These are phyloP conservation scores for Castanea crenata DNA, from an alignment of 306 rosid genomes.

Conservation along the genomic window DNA sequence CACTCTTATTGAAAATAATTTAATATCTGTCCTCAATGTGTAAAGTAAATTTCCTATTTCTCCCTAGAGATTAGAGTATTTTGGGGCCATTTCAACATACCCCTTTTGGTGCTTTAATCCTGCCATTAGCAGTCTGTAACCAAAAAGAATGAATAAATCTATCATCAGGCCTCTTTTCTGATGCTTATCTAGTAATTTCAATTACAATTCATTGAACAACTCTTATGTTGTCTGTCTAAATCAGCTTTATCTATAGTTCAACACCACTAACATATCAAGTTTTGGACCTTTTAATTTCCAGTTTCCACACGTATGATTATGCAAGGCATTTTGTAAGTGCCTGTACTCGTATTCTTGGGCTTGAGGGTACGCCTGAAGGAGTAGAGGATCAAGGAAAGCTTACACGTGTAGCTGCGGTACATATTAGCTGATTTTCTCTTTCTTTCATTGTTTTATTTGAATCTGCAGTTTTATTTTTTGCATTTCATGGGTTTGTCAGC, in stretches of 20 bases:
- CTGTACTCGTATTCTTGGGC: constrained; percentile 93
- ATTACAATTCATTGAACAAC: constrained; percentile 2
- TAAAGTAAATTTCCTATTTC: background rate
- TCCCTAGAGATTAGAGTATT: background rate
- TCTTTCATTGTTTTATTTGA: constrained; percentile 11
- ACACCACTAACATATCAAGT: constrained; percentile 1
- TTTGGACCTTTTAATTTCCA: constrained; percentile 34
- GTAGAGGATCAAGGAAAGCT: constrained; percentile 98
- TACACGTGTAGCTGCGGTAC: constrained; percentile 96
- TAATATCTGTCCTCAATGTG: background rate
- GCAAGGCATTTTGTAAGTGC: constrained; percentile 99
- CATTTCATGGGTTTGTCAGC: constrained; percentile 21
- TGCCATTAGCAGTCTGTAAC: background rate
- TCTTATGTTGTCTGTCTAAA: background rate
- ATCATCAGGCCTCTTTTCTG: background rate
- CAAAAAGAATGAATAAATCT: no score
- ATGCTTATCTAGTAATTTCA: no score
- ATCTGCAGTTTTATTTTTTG: constrained; percentile 1
- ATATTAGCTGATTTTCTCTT: constrained; percentile 26
- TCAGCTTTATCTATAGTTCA: background rate
- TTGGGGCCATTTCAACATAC: background rate
- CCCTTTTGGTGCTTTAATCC: background rate
- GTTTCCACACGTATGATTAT: constrained; percentile 96
- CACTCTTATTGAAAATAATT: background rate
- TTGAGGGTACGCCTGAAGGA: constrained; percentile 97